These are phyloP conservation scores for Dioscorea dumetorum DNA, from an alignment of 106 monocot species.

Conservation along the genomic window DNA sequence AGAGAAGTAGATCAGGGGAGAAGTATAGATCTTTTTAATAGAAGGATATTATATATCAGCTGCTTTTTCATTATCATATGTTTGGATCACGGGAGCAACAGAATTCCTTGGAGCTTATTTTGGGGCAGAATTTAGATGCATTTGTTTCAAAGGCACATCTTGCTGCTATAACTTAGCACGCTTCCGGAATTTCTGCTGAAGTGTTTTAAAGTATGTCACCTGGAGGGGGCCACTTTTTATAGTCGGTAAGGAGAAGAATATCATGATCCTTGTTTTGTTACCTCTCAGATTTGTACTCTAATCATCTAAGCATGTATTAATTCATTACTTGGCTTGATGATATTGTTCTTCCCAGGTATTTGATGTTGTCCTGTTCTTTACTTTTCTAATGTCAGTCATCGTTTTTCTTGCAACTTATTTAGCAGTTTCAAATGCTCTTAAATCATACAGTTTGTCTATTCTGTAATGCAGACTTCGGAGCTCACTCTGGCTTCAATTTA, in stretches of 20 bases:
- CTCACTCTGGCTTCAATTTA: constrained; percentile 82
- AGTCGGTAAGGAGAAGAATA: constrained; percentile 50
- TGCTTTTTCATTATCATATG: too few relatives aligned
- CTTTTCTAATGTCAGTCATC: neutral
- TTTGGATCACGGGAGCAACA: constrained; percentile 6
- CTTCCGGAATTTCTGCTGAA: constrained; percentile 29
- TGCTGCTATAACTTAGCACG: constrained; percentile 36
- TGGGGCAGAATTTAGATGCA: constrained; percentile 2
- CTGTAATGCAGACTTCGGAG: constrained; percentile 31
- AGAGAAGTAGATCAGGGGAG: too few relatives aligned
- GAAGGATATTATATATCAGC: too few relatives aligned
- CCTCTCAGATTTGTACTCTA: constrained; percentile 8
- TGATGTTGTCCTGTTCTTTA: neutral
- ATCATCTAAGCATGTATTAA: neutral
- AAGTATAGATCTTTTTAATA: too few relatives aligned
- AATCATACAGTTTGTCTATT: neutral
- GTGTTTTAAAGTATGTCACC: constrained; percentile 23
- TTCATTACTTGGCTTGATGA: neutral
- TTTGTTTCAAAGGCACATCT: constrained; percentile 24
- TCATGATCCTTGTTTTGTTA: constrained; percentile 14
- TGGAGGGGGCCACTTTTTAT: constrained; percentile 27
- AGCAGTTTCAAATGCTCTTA: neutral
- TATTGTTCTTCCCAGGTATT: constrained; percentile 9
- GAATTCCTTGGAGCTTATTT: constrained; percentile 11
- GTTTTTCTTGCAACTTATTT: neutral